phyloP scores from a whole-genome alignment of 2,329 filamentous ascomycete genomes.

The Aureobasidium sp. region DNA sequence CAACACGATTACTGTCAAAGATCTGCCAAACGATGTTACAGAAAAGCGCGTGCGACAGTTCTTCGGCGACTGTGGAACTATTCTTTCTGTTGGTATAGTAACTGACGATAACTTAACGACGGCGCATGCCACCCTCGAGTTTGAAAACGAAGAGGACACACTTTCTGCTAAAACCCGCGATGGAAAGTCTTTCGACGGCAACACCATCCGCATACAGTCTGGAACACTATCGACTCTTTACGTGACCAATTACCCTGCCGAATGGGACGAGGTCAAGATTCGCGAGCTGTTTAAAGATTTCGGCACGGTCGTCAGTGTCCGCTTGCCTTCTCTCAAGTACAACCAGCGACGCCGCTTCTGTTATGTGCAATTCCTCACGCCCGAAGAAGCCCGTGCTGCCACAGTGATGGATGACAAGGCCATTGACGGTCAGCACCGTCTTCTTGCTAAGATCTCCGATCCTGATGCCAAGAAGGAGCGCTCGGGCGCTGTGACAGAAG shows the following conservation, averaged over 20 bases:
- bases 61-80: slow-evolving; percentile 81
- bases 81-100: slow-evolving; percentile 67
- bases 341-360: slow-evolving; percentile 88
- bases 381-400: slow-evolving; percentile 58
- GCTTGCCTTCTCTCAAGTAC: slow-evolving; percentile 85
- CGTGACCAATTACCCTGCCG: slow-evolving; percentile 80
- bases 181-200: slow-evolving; percentile 67
- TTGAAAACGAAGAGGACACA: slow-evolving; percentile 71
- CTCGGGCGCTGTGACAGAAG: slow-evolving; percentile 73
- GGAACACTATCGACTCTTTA: slow-evolving; percentile 76
- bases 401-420: slow-evolving; percentile 63
- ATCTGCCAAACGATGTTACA: slow-evolving; percentile 61
- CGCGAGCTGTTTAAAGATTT: slow-evolving; percentile 61
- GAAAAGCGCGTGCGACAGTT: slow-evolving; percentile 75
- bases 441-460: slow-evolving; percentile 77
- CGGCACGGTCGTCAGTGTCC: slow-evolving; percentile 75
- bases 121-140: slow-evolving; percentile 73
- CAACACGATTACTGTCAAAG: slow-evolving; percentile 71
- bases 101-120: slow-evolving; percentile 54
- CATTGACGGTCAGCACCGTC: slow-evolving; percentile 58
- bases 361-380: slow-evolving; percentile 79
- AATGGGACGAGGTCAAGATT: slow-evolving; percentile 63
- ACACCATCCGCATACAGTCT: slow-evolving; percentile 63
- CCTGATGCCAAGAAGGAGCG: slow-evolving; percentile 70
- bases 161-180: slow-evolving; percentile 72